Conservation (phyloP, 306 rosid genomes). For the Cicer bijugum region DNA sequence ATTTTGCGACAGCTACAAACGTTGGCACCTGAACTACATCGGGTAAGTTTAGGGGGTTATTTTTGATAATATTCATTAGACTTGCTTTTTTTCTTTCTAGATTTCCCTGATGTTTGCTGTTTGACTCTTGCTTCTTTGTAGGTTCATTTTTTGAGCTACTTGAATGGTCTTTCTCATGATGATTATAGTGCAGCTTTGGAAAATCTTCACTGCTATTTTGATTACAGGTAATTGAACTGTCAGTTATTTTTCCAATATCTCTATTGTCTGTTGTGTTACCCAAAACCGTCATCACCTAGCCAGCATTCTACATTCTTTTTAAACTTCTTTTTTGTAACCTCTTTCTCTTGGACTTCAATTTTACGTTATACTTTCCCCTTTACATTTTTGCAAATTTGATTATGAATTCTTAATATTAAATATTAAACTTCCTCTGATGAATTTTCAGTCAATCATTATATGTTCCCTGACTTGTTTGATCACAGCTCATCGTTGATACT, state of each 20-base stretch:
- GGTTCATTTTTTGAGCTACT: constrained; percentile 91
- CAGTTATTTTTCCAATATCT: constrained; percentile 26
- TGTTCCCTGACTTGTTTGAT: background rate
- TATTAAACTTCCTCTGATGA: constrained; percentile 9
- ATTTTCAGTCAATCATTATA: constrained; percentile 11
- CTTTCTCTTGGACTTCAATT: constrained; percentile 15
- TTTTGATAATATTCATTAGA: background rate
- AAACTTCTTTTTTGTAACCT: background rate
- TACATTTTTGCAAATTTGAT: constrained; percentile 8
- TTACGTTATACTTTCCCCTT: background rate
- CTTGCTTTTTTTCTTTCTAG: background rate
- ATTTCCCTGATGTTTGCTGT: constrained; percentile 23
- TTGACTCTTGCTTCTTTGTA: constrained; percentile 48
- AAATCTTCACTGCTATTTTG: constrained; percentile 90
- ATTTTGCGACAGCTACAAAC: constrained; percentile 78
- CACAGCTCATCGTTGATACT: background rate
- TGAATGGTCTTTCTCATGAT: constrained; percentile 81
- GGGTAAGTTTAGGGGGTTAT: constrained; percentile 55
- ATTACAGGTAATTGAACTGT: constrained; percentile 72
- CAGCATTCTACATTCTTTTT: constrained; percentile 3
- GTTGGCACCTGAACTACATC: constrained; percentile 94
- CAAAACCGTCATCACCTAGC: constrained; percentile 7
- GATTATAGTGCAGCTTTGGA: constrained; percentile 87
- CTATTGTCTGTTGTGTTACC: constrained; percentile 18
- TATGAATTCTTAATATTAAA: background rate